Percentiles rank a stretch among this genome's conserved stretches.
These are phyloP conservation scores for Fonsecaea nubica DNA, from an alignment of 2,329 filamentous ascomycete species.

Conservation along the genomic window DNA sequence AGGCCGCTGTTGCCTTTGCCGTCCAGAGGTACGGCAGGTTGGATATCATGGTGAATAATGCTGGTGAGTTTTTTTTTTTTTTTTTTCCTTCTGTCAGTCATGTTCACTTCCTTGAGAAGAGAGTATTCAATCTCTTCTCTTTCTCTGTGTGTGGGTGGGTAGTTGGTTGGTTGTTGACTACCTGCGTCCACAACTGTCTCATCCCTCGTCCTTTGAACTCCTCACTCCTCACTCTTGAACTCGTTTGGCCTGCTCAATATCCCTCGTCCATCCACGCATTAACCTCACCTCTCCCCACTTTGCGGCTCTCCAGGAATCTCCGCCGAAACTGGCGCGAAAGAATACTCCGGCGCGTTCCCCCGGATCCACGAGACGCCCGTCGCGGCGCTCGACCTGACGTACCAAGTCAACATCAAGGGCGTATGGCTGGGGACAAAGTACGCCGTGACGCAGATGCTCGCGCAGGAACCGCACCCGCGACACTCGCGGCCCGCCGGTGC, in stretches of 20 bases:
- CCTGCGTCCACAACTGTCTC: constrained; percentile 1
- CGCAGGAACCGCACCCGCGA: constrained; percentile 32
- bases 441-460: constrained; percentile 35
- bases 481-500: not conserved
- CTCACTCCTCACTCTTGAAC: too few species aligned
- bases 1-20: constrained; percentile 83
- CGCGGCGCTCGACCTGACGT: constrained; percentile 26
- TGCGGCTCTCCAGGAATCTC: constrained; percentile 21
- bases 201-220: too few species aligned
- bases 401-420: constrained; percentile 48
- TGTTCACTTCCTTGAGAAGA: too few species aligned
- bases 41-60: constrained; percentile 42
- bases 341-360: constrained; percentile 6
- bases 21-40: constrained; percentile 76
- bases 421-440: constrained; percentile 52
- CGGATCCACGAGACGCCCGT: constrained; percentile 29
- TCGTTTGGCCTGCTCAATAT: too few species aligned
- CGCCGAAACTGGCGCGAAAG: constrained; percentile 15
- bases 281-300: not conserved
- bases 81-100: constrained; percentile 16
- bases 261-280: too few species aligned
- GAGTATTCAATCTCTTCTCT: too few species aligned
- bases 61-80: constrained; percentile 36
- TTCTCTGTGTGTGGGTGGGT: too few species aligned
- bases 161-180: too few species aligned